phyloP scores from a whole-genome alignment of 257 asterid genomes.

The Solanum acaule region DNA sequence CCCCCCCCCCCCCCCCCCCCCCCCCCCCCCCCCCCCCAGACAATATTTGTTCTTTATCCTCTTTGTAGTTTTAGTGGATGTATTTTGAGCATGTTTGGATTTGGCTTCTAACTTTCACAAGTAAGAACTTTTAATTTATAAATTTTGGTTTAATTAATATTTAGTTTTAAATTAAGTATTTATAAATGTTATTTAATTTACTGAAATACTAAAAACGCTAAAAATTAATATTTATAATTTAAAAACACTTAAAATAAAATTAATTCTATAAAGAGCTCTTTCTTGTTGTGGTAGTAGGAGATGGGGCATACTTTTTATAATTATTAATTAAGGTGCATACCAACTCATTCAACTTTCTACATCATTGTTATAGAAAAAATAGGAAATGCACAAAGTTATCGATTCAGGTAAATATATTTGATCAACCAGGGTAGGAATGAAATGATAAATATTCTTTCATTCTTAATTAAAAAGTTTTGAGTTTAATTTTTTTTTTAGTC shows the following conservation, averaged over 20 bases:
- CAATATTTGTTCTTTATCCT: neutral
- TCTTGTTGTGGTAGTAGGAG: neutral
- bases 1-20: too few relatives aligned
- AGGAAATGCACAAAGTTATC: neutral
- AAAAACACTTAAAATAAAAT: neutral
- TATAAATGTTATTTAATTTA: too few relatives aligned
- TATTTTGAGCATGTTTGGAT: too few relatives aligned
- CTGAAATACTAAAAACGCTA: neutral
- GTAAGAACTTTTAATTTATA: too few relatives aligned
- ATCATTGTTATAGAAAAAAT: neutral
- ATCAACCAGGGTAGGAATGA: rapidly evolving
- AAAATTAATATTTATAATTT: too few relatives aligned
- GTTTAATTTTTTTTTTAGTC: too few relatives aligned
- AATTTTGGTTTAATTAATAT: neutral
- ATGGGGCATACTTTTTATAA: neutral
- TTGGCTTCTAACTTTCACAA: too few relatives aligned
- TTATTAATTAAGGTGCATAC: neutral
- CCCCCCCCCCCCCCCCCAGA: too few relatives aligned
- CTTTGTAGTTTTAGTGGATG: too few relatives aligned
- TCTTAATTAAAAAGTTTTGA: rapidly evolving
- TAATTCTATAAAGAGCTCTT: neutral
- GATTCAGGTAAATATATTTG: neutral
- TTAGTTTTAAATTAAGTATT: neutral
- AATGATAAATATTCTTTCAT: too few relatives aligned
- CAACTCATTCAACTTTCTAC: neutral